These are phyloP conservation scores for Emergomyces orientalis DNA, from an alignment of 2,329 filamentous ascomycete species.

Conservation along the genomic window DNA sequence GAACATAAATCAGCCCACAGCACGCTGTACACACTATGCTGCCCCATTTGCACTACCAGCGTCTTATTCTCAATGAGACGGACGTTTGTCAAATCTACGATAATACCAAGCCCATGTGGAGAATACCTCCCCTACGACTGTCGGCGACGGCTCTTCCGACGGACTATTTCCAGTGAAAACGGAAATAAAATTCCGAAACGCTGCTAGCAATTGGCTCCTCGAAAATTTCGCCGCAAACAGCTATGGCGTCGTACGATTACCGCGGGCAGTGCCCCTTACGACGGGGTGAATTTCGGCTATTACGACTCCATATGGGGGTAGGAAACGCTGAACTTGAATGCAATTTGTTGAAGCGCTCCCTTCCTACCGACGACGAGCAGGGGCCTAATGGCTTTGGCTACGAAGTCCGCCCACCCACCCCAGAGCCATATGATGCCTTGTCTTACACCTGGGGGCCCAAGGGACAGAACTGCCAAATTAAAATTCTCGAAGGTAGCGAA, in stretches of 20 bases:
- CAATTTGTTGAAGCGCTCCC: neutral
- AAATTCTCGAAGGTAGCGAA: neutral
- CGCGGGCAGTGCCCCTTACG: neutral
- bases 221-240: too few relatives aligned
- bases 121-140: neutral
- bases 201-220: neutral
- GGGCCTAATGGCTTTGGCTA: neutral
- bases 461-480: neutral
- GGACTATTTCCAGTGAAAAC: neutral
- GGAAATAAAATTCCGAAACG: neutral
- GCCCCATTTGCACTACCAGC: neutral
- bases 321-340: neutral
- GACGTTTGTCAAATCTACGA: neutral
- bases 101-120: neutral
- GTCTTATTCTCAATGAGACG: neutral
- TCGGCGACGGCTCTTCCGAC: neutral
- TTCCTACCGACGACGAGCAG: neutral
- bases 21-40: neutral
- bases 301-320: neutral
- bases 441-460: neutral
- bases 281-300: neutral
- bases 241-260: neutral
- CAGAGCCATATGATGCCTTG: slow-evolving; percentile 1
- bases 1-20: neutral
- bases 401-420: neutral